Evolutionary conservation across 345 rosid genomes (phyloP).

Genomic region (Murraya paniculata): DNA sequence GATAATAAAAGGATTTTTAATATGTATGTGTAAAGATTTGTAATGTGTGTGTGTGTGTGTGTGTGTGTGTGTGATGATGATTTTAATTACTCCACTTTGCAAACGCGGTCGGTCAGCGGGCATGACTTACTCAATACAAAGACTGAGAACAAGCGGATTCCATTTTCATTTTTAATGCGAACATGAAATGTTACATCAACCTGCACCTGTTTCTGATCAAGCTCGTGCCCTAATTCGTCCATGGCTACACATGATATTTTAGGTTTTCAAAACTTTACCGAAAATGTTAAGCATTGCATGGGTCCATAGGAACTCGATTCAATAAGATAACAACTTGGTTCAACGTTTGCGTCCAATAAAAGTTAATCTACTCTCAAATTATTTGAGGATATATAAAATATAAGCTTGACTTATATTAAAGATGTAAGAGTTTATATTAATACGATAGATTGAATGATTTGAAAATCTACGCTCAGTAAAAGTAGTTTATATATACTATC

Average conservation of each 20-base stretch:
- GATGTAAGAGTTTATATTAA: no score
- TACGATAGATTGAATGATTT: no score
- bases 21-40: no score
- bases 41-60: no score
- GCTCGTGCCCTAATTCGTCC: not conserved
- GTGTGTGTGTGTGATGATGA: no score
- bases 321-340: no score
- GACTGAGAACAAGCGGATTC: not conserved
- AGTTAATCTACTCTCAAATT: not conserved
- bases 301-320: not conserved
- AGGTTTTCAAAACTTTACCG: not conserved
- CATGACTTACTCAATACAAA: not conserved
- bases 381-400: no score
- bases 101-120: not conserved
- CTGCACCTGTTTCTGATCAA: not conserved
- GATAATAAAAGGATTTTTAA: not conserved
- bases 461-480: no score
- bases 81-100: no score
- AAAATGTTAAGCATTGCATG: not conserved
- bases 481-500: not conserved
- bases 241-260: not conserved
- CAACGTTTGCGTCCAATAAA: no score
- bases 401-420: no score
- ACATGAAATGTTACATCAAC: not conserved
- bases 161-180: not conserved